A percentile compares a stretch with the other conserved stretches of the same genome.
These are phyloP conservation scores for Leishmania braziliensis DNA, from an alignment of 208 protist species.

Conservation along the genomic window DNA sequence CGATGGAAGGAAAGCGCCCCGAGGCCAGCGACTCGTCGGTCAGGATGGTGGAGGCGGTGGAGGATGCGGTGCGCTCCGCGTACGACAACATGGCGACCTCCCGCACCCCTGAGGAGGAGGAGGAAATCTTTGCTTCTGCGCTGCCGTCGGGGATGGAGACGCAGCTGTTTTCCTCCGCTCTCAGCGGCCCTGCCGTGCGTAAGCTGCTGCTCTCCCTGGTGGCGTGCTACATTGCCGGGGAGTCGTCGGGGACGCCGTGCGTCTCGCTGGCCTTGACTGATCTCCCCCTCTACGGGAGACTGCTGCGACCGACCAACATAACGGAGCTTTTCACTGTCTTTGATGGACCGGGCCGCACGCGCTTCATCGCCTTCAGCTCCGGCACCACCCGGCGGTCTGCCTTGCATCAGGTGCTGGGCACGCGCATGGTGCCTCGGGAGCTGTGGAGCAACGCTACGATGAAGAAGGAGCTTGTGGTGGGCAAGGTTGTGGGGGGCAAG, in stretches of 20 bases:
- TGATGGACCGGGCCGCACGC: constrained; percentile 24
- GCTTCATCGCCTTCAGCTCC: constrained; percentile 42
- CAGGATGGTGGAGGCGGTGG: constrained; percentile 2
- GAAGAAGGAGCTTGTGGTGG: constrained; percentile 12
- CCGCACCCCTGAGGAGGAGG: constrained; percentile 24
- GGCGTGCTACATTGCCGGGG: constrained; percentile 28
- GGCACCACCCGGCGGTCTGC: constrained; percentile 12
- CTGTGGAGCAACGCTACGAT: constrained; percentile 32
- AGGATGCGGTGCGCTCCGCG: constrained; percentile 18
- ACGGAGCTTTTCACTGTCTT: constrained; percentile 38
- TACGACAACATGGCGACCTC: constrained; percentile 22
- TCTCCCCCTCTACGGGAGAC: constrained; percentile 30
- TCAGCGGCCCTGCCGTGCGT: constrained; percentile 21
- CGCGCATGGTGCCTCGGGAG: constrained; percentile 27
- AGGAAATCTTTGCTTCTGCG: constrained; percentile 28
- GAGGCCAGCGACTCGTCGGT: not conserved
- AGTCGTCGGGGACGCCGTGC: constrained; percentile 31
- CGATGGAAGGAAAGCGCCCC: not conserved
- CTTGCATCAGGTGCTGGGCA: constrained; percentile 29
- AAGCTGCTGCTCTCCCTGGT: constrained; percentile 37
- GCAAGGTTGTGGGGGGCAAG: constrained; percentile 25
- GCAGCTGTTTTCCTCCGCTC: constrained; percentile 23
- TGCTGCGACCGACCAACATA: constrained; percentile 28
- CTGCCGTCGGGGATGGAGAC: constrained; percentile 29
- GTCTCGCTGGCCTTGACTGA: constrained; percentile 44